Base-by-base conservation (phyloP, 768 basidiomycete species). In the Serendipita indica region DNA sequence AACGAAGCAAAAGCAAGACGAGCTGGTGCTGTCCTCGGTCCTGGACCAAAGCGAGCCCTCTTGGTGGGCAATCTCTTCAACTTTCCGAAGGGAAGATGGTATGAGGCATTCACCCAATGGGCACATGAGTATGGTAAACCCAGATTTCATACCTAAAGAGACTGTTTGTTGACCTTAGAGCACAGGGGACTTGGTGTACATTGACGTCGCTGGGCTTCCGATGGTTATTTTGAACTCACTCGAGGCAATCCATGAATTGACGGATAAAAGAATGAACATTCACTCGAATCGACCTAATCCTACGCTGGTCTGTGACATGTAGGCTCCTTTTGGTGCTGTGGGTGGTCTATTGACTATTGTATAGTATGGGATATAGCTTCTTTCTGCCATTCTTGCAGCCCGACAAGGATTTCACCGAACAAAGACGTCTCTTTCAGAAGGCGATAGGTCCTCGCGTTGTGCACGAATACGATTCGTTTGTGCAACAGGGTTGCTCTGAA, bases 231-330 rank as follows among this genome's bases (percentile, higher is more conserved):
- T 62, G 25, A 62, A 60, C 35, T 62, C 62, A 16, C 39, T 34
- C 14, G 22, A 57, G 41, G 28, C 56, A 13, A 57, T 45, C n/a
- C 25, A 14, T 3, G 60, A 62, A 7, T 60, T 64, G 4, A 33
- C 62, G 39, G 59, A 41, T 13, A 60, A 63, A 34, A 45, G 59
- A 20, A 28, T 25, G n/a, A 22, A 52, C 20, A 60, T 61, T 28
- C 62, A 60, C 49, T 60, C 60, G 5, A 57, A 64, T 37, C 58
- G 63, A 12, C 57, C n/a, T n/a, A n/a, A n/a, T n/a, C n/a, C n/a
- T n/a, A n/a, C n/a, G n/a, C n/a, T n/a, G n/a, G n/a, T n/a, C n/a
- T n/a, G n/a, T n/a, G n/a, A n/a, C n/a, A n/a, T n/a, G n/a, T n/a
- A n/a, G n/a, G n/a, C n/a, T n/a, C n/a, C n/a, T n/a, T n/a, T n/a